Conservation (phyloP, 1,139 yeast genomes). For the Candida glucosophila region DNA sequence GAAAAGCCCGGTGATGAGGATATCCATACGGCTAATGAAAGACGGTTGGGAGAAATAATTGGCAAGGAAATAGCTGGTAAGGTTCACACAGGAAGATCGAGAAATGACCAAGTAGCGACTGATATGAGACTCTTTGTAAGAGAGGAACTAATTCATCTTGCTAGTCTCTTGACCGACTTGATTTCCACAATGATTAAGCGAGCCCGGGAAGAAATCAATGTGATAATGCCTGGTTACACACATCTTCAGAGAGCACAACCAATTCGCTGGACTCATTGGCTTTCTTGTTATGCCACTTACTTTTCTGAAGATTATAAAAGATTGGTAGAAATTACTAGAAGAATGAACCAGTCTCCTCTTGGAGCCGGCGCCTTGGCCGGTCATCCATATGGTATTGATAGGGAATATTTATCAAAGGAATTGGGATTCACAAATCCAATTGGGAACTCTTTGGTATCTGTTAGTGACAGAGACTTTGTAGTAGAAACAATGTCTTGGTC, state of each 20-base stretch:
- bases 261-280: constrained; percentile 98
- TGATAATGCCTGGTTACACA: constrained; percentile 97
- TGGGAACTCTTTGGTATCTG: constrained; percentile 93
- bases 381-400: constrained; percentile 95
- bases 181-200: constrained; percentile 63
- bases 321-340: constrained; percentile 65
- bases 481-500: constrained; percentile 97
- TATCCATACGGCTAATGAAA: constrained; percentile 96
- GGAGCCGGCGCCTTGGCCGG: constrained; percentile 99
- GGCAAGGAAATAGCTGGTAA: constrained; percentile 93
- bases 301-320: constrained; percentile 86
- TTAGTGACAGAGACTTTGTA: constrained; percentile 94
- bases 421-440: constrained; percentile 78
- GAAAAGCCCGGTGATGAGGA: constrained; percentile 95
- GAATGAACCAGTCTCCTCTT: constrained; percentile 84
- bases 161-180: constrained; percentile 50
- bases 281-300: constrained; percentile 89
- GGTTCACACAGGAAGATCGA: constrained; percentile 96
- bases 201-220: constrained; percentile 79
- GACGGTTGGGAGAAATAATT: constrained; percentile 91
- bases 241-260: constrained; percentile 99
- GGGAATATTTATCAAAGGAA: constrained; percentile 75
- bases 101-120: constrained; percentile 98
- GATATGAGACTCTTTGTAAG: constrained; percentile 94
- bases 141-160: constrained; percentile 55